phyloP scores from a whole-genome alignment of 768 basidiomycete species.

The Sporobolomyces phaffii region DNA sequence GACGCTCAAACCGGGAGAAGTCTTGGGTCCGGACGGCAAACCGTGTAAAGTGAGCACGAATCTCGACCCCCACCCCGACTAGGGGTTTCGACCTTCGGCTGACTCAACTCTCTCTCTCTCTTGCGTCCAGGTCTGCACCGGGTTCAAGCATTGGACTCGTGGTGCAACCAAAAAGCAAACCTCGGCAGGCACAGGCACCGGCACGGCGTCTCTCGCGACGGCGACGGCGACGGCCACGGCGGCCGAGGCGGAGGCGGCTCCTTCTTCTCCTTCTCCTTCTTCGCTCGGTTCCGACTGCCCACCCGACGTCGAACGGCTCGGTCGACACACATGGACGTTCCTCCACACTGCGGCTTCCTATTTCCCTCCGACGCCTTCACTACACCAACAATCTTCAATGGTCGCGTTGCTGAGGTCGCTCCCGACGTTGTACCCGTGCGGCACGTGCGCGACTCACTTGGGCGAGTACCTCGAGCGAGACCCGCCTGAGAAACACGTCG shows the following conservation, averaged over 20 bases:
- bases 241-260: no score
- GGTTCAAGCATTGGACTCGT: slow-evolving; percentile 63
- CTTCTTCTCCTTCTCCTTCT: slow-evolving; percentile 26
- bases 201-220: slow-evolving; percentile 1
- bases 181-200: slow-evolving; percentile 38
- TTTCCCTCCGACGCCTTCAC: slow-evolving; percentile 75
- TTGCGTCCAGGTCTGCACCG: slow-evolving; percentile 50
- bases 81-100: no score
- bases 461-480: slow-evolving; percentile 60
- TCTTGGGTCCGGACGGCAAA: slow-evolving; percentile 87
- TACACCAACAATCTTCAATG: slow-evolving; percentile 75
- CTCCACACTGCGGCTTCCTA: slow-evolving; percentile 91
- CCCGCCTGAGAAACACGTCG: slow-evolving; percentile 57
- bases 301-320: slow-evolving; percentile 80
- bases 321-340: slow-evolving; percentile 93
- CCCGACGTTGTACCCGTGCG: slow-evolving; percentile 81
- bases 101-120: neutral
- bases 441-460: slow-evolving; percentile 75
- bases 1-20: slow-evolving; percentile 48
- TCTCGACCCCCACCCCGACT: no score
- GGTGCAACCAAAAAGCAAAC: slow-evolving; percentile 46
- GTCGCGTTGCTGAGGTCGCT: slow-evolving; percentile 63
- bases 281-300: slow-evolving; percentile 59
- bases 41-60: slow-evolving; percentile 91
- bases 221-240: no score